These are phyloP conservation scores for Apophysomyces elegans DNA, from an alignment of 371 early-diverging fungal species.

Conservation along the genomic window DNA sequence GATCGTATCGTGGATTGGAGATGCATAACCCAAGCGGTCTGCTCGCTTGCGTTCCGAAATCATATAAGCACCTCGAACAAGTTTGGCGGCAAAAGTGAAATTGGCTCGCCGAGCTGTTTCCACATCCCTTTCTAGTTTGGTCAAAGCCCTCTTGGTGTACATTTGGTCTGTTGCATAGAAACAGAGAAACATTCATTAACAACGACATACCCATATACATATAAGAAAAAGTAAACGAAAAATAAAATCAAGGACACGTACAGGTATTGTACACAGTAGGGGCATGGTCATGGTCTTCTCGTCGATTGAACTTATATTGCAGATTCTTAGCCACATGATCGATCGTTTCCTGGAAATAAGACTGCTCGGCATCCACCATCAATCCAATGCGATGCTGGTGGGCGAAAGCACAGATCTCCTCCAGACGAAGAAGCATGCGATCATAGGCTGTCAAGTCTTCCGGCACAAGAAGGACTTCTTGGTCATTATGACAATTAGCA, in stretches of 20 bases:
- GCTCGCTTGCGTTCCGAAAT: constrained; percentile 85
- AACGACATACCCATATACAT: no score
- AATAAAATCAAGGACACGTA: constrained; percentile 15
- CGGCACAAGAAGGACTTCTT: constrained; percentile 32
- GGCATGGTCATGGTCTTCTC: constrained; percentile 39
- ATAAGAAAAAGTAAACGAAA: not conserved
- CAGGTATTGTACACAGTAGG: constrained; percentile 89
- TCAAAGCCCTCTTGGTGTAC: constrained; percentile 81
- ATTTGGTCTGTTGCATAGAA: constrained; percentile 71
- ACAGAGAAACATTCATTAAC: not conserved
- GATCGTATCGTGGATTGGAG: constrained; percentile 84
- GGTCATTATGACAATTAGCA: not conserved
- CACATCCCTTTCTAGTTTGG: constrained; percentile 70
- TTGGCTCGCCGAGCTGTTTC: constrained; percentile 68
- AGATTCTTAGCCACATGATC: constrained; percentile 80
- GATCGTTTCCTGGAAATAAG: constrained; percentile 92
- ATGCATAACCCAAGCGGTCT: constrained; percentile 61
- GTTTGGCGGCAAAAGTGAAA: constrained; percentile 83
- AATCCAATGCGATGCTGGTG: constrained; percentile 66
- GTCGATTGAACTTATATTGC: constrained; percentile 67
- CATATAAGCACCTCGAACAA: constrained; percentile 96
- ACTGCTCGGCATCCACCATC: constrained; percentile 94
- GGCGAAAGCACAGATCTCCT: constrained; percentile 68
- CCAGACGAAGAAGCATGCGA: constrained; percentile 66
- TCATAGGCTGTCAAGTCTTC: constrained; percentile 74